phyloP scores from a whole-genome alignment of 805 yeast species.

The Nakazawaea siamensis region DNA sequence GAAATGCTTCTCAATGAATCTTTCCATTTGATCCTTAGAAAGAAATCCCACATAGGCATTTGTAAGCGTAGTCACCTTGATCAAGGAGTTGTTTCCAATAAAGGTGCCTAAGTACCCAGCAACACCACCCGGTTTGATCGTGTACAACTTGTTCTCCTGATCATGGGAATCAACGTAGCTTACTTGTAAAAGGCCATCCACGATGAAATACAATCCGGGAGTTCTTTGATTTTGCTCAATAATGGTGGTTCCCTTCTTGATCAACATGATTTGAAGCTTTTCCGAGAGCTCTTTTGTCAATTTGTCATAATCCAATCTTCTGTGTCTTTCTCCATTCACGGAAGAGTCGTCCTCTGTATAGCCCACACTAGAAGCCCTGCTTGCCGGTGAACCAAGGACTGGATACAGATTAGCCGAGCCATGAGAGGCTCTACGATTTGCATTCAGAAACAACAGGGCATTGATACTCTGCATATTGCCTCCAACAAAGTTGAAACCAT shows the following conservation, averaged over 20 bases:
- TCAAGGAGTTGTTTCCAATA: conserved; percentile 73
- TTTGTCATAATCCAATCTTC: conserved; percentile 31
- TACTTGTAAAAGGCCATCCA: conserved; percentile 72
- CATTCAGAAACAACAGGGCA: background rate
- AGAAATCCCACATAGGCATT: conserved; percentile 66
- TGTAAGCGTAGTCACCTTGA: conserved; percentile 53
- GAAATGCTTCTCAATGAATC: conserved; percentile 67
- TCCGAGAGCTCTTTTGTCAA: conserved; percentile 54
- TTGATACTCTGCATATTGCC: conserved; percentile 1
- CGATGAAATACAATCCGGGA: conserved; percentile 72
- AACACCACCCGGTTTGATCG: conserved; percentile 67
- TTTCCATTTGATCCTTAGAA: conserved; percentile 53
- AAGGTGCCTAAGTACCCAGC: conserved; percentile 84
- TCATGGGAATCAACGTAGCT: conserved; percentile 26
- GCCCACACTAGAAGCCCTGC: background rate
- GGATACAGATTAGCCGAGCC: conserved; percentile 1
- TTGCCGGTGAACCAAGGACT: background rate
- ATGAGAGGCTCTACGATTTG: conserved; percentile 1
- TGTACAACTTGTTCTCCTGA: conserved; percentile 38
- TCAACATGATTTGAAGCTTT: conserved; percentile 45
- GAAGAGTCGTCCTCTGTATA: conserved; percentile 12
- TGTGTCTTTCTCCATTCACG: background rate
- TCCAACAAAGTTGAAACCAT: background rate
- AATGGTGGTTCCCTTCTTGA: conserved; percentile 44
- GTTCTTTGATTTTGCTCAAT: conserved; percentile 58